Evolutionary conservation across 805 yeast genomes (phyloP).

Genomic region (Saturnispora sekii): DNA sequence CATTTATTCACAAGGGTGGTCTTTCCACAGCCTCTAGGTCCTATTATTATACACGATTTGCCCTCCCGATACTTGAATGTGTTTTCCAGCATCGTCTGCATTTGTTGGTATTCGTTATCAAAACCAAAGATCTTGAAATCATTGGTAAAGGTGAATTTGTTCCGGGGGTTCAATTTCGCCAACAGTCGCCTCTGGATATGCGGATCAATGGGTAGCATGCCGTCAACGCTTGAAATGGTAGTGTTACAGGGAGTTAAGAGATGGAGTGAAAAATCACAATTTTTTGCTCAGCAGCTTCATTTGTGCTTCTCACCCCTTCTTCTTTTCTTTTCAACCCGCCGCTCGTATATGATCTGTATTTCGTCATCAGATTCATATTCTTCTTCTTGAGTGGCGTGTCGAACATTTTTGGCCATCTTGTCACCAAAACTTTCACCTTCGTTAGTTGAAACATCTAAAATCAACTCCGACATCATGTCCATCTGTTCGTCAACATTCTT

Average conservation of each 20-base stretch:
- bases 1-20: slow-evolving; percentile 52
- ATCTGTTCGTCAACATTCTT: background rate
- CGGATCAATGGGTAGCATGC: too few species aligned
- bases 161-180: slow-evolving; percentile 15
- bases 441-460: too few species aligned
- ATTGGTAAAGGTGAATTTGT: slow-evolving; percentile 9
- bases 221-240: background rate
- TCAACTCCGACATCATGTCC: background rate
- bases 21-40: slow-evolving; percentile 76
- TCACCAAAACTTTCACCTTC: too few species aligned
- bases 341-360: background rate
- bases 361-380: too few species aligned
- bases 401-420: too few species aligned
- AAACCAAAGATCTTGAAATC: slow-evolving; percentile 25
- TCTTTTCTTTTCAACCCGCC: background rate
- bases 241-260: background rate
- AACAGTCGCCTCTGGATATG: slow-evolving; percentile 7
- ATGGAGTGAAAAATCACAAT: background rate
- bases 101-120: slow-evolving; percentile 36
- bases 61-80: slow-evolving; percentile 65
- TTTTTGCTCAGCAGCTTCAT: too few species aligned
- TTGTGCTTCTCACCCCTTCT: background rate
- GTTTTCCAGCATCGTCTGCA: slow-evolving; percentile 49
- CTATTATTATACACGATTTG: slow-evolving; percentile 70
- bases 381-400: too few species aligned